Base-by-base conservation (phyloP, 192 early-diverging fungal genomes). In the Coemansia sp. region DNA sequence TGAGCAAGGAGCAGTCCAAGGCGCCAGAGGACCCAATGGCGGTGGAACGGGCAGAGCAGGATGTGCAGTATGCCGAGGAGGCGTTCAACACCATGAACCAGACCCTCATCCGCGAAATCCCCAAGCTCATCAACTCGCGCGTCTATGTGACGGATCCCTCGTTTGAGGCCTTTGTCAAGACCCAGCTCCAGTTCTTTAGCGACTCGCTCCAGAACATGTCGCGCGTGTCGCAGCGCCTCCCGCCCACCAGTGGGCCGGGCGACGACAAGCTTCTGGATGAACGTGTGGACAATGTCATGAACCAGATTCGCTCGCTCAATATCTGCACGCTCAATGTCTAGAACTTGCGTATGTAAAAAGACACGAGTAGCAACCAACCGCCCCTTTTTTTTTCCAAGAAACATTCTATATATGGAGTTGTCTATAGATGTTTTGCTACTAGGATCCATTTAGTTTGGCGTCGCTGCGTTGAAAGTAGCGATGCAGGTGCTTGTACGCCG, bases 131-230 rank as follows among this genome's bases (percentile, higher is more conserved):
- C 35, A 89, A 90, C 33, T 56, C 90, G 18, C 74, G 94, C 23
- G 85, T 96, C 0, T 86, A 89, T 3, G 93, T 92, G 50, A 66
- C 96, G 36, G 91, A 97, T 21, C 96, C 96, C 2, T 90, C 89
- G 16, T 94, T 99, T 56, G 94, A 96, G 56, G 95, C 94, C 7
- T 70, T 99, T 20, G 87, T 96, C 42, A 93, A 94, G 70, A 79
- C 85, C 12, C 94, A 99, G 61, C 61, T 94, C n/a, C 78, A 81
- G 47, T 97, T 97, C 75, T 87, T 89, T 44, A 87, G 86, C 60
- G 79, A 82, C 30, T 88, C 88, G 38, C 82, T 83, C 41, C 76
- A 84, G 21, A 79, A 82, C 47, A 77, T 98, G 53, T 82, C 87
- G 44, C 51, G 65, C 3, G 62, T 91, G 4, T 55, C 81, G 29